Conservation (phyloP, 352 stramenopile species). For the Pythium monospermum region DNA sequence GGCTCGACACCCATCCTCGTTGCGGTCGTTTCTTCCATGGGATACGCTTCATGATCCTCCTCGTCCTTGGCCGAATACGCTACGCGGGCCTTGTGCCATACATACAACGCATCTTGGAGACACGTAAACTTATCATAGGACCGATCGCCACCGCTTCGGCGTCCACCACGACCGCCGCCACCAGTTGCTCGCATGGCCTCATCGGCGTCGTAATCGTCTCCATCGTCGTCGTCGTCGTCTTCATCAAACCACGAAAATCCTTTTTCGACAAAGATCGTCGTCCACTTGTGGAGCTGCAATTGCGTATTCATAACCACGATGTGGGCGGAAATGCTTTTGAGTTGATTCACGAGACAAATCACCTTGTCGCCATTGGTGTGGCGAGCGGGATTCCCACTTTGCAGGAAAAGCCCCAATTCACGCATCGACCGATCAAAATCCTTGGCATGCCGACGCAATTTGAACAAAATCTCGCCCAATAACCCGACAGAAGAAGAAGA, state of each 20-base stretch:
- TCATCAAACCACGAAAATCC: conserved; percentile 63
- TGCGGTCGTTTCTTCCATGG: background rate
- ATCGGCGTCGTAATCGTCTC: background rate
- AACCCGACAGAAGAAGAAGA: background rate
- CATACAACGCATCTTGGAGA: conserved; percentile 64
- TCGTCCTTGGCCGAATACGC: conserved; percentile 56
- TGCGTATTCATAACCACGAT: conserved; percentile 57
- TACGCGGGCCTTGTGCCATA: conserved; percentile 63
- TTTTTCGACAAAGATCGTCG: conserved; percentile 57
- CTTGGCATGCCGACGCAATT: conserved; percentile 3
- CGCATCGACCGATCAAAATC: conserved; percentile 15
- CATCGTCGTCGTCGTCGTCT: conserved; percentile 27
- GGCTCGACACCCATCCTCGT: background rate
- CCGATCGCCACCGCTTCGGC: conserved; percentile 23
- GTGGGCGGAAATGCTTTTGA: conserved; percentile 44
- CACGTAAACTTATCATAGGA: conserved; percentile 84
- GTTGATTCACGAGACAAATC: conserved; percentile 41
- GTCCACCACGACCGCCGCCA: too few species aligned
- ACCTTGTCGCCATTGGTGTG: conserved; percentile 15
- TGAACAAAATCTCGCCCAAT: conserved; percentile 3
- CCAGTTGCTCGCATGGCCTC: too few species aligned
- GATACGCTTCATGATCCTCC: conserved; percentile 2
- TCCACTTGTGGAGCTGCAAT: conserved; percentile 77
- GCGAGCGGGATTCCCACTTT: too few species aligned
- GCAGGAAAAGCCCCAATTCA: too few species aligned